Conservation (phyloP, 129 eudicot species). For the Dittrichia graveolens region DNA sequence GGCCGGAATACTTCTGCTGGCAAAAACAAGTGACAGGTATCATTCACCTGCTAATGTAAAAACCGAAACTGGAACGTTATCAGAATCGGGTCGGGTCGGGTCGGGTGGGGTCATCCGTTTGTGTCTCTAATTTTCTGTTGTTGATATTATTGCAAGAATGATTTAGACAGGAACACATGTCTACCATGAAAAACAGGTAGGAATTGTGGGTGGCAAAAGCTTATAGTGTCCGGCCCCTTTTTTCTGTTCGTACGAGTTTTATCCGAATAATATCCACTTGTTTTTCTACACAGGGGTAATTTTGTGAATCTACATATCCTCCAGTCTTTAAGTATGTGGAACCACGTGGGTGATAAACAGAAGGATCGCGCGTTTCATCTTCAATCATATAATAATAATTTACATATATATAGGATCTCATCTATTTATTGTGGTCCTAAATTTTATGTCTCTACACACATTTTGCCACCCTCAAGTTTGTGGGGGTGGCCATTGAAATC, state of each 20-base stretch:
- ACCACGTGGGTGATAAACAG: slow-evolving; percentile 45
- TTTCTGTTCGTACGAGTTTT: slow-evolving; percentile 21
- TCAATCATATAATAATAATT: slow-evolving; percentile 18
- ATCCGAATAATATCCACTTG: slow-evolving; percentile 29
- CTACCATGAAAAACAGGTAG: slow-evolving; percentile 24
- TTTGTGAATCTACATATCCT: slow-evolving; percentile 15
- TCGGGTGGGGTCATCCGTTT: background rate
- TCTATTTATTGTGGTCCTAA: slow-evolving; percentile 20
- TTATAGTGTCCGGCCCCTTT: background rate
- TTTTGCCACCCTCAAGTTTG: slow-evolving; percentile 13
- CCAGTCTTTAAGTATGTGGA: slow-evolving; percentile 27
- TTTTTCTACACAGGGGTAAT: slow-evolving; percentile 26
- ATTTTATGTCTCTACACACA: slow-evolving; percentile 4
- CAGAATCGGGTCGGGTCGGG: background rate
- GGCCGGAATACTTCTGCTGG: slow-evolving; percentile 64
- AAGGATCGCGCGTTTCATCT: slow-evolving; percentile 34
- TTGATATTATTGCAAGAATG: background rate
- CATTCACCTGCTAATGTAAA: background rate
- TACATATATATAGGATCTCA: slow-evolving; percentile 19
- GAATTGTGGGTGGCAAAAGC: slow-evolving; percentile 31
- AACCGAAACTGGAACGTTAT: background rate
- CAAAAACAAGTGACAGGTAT: slow-evolving; percentile 33
- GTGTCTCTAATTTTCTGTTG: no score
- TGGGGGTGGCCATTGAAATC: background rate
- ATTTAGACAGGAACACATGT: slow-evolving; percentile 14